These are phyloP conservation scores for Pseudognaphalium luteoalbum DNA, from an alignment of 129 eudicot species.

Conservation along the genomic window DNA sequence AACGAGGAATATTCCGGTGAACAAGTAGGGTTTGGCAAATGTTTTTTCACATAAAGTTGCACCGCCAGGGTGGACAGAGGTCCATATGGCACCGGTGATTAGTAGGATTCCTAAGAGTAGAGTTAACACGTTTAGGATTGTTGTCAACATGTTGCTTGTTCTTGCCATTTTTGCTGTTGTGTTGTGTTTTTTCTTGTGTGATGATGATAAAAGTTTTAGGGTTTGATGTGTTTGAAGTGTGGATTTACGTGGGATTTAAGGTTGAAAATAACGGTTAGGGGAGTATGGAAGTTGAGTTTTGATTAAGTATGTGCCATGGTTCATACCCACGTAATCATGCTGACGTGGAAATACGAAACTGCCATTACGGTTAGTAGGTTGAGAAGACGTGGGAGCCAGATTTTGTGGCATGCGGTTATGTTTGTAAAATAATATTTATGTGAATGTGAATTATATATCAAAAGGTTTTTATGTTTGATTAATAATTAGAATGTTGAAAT, in stretches of 20 bases:
- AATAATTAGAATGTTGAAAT: too few relatives aligned
- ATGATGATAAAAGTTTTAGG: not conserved
- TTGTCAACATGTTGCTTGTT: slow-evolving; percentile 44
- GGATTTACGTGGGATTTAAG: not conserved
- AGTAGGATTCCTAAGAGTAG: slow-evolving; percentile 39
- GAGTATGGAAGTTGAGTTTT: not conserved
- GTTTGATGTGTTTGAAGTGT: not conserved
- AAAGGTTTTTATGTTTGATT: too few relatives aligned
- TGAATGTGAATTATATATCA: not conserved
- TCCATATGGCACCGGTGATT: slow-evolving; percentile 43
- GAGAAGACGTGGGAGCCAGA: slow-evolving; percentile 30
- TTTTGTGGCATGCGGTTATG: slow-evolving; percentile 22
- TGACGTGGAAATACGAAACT: slow-evolving; percentile 3
- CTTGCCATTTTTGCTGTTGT: slow-evolving; percentile 40
- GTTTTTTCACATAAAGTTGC: slow-evolving; percentile 45
- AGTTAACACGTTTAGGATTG: slow-evolving; percentile 42
- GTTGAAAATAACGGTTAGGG: slow-evolving; percentile 19
- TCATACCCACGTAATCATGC: slow-evolving; percentile 11
- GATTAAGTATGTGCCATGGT: not conserved
- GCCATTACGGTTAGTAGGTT: slow-evolving; percentile 18
- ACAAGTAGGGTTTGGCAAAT: slow-evolving; percentile 50
- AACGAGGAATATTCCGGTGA: slow-evolving; percentile 46
- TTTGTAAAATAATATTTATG: not conserved
- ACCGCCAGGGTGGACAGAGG: slow-evolving; percentile 20
- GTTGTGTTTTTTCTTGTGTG: not conserved